phyloP scores from a whole-genome alignment of 2,329 filamentous ascomycete genomes.

The Pestalotiopsis sp. region DNA sequence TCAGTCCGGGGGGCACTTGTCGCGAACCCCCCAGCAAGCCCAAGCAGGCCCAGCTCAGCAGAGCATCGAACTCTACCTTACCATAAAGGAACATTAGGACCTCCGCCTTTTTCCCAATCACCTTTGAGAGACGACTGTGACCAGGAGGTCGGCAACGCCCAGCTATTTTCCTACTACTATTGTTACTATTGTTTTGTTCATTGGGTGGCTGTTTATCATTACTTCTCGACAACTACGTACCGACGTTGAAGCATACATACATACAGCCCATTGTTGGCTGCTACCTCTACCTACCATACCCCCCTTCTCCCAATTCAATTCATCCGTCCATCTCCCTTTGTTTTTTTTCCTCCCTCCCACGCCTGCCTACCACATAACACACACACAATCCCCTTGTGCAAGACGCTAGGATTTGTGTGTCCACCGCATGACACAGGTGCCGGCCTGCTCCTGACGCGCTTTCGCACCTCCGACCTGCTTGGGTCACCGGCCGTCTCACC shows the following conservation, averaged over 20 bases:
- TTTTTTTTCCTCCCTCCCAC: not conserved
- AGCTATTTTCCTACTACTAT: not conserved
- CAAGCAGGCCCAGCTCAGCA: not conserved
- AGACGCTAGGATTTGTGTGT: not conserved
- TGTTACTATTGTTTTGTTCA: too few relatives aligned
- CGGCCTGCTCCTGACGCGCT: not conserved
- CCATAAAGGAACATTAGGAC: slow-evolving; percentile 1
- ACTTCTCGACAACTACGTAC: not conserved
- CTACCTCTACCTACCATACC: too few relatives aligned
- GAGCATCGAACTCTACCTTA: slow-evolving; percentile 3
- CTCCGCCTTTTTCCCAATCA: not conserved
- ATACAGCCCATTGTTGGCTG: too few relatives aligned
- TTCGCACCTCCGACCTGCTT: not conserved
- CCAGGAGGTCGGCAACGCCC: not conserved
- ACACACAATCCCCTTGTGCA: not conserved
- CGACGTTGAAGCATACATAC: too few relatives aligned
- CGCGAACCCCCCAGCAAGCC: not conserved
- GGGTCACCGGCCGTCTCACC: slow-evolving; percentile 12
- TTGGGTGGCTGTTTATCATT: not conserved
- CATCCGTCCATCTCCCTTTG: too few relatives aligned
- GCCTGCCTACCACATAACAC: not conserved
- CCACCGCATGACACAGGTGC: slow-evolving; percentile 10
- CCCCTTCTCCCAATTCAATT: too few relatives aligned
- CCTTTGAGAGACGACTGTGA: not conserved
- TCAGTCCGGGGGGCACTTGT: slow-evolving; percentile 1